A percentile compares a stretch with the other conserved stretches of the same genome.
Conservation (phyloP, 1,139 yeast genomes). For the Yamadazyma jaroonii region DNA sequence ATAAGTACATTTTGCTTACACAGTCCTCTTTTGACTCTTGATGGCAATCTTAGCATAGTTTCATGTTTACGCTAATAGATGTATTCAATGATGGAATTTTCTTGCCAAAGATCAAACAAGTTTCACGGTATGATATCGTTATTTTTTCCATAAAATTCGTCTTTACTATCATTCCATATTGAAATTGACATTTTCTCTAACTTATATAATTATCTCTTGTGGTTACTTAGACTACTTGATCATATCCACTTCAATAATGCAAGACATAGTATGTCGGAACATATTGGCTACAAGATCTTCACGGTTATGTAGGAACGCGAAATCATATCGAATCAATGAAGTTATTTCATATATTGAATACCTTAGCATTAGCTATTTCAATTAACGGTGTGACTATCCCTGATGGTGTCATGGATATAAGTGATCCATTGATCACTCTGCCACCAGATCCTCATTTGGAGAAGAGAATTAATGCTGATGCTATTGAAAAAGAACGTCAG, state of each 20-base stretch:
- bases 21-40: background rate
- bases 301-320: constrained; percentile 4
- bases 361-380: background rate
- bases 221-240: no score
- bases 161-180: constrained; percentile 8
- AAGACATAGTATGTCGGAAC: no score
- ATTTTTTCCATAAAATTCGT: constrained; percentile 4
- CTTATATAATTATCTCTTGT: no score
- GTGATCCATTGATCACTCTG: constrained; percentile 4
- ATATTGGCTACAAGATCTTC: background rate
- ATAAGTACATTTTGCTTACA: no score
- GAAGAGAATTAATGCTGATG: constrained; percentile 34
- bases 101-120: constrained; percentile 35
- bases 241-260: no score
- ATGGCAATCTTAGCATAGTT: constrained; percentile 50
- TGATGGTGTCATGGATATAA: background rate
- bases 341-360: background rate
- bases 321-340: constrained; percentile 2
- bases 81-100: constrained; percentile 47
- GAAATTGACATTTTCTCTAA: constrained; percentile 1
- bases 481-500: constrained; percentile 30
- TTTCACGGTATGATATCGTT: constrained; percentile 5
- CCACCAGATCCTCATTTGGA: constrained; percentile 11
- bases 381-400: background rate
- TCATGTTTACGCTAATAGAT: constrained; percentile 34